A percentile compares a stretch with the other conserved stretches of the same genome.
These are phyloP conservation scores for Fraxinus sp. DNA, from an alignment of 305 asterid species.

Conservation along the genomic window DNA sequence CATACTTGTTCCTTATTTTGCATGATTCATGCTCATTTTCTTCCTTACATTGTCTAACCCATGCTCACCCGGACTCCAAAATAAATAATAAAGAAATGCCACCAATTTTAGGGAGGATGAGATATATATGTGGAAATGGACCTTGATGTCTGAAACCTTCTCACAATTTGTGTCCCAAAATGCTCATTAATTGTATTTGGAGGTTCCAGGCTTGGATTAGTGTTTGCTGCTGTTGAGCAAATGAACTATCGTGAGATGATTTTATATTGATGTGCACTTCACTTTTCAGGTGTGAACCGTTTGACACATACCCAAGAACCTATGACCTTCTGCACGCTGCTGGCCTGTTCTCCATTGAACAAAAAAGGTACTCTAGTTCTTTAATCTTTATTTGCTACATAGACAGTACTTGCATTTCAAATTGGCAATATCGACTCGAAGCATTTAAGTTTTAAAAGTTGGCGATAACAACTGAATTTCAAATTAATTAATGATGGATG, in stretches of 20 bases:
- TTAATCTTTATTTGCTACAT: background rate
- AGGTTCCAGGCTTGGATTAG: background rate
- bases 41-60: background rate
- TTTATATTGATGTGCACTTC: background rate
- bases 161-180: background rate
- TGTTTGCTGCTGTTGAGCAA: background rate
- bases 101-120: background rate
- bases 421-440: background rate
- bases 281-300: slow-evolving; percentile 79
- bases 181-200: background rate
- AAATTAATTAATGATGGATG: background rate
- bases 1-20: background rate
- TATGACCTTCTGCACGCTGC: slow-evolving; percentile 84
- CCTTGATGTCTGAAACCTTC: background rate
- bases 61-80: background rate
- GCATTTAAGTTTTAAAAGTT: background rate
- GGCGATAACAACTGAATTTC: background rate
- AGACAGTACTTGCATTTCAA: background rate
- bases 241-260: background rate
- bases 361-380: slow-evolving; percentile 47
- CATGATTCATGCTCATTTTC: background rate
- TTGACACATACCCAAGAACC: slow-evolving; percentile 91
- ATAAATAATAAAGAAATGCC: background rate
- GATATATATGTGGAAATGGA: background rate
- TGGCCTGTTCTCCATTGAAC: slow-evolving; percentile 71